phyloP scores from a whole-genome alignment of 306 rosid species.

The Casuarina glauca region DNA sequence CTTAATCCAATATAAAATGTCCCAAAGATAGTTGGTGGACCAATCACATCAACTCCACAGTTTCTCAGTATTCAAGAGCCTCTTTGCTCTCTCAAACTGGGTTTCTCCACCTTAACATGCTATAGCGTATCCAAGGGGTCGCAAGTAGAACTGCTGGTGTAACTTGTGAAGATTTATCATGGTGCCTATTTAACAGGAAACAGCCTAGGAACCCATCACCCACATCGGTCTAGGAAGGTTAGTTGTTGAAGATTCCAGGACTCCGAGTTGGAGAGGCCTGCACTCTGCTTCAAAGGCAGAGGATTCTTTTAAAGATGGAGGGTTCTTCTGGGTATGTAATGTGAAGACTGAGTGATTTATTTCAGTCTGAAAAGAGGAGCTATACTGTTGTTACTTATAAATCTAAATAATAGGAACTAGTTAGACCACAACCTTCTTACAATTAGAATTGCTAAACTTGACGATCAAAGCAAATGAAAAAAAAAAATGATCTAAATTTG shows the following conservation, averaged over 20 bases:
- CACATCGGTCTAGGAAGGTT: conserved; percentile 24
- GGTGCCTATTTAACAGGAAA: conserved; percentile 41
- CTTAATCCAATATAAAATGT: no score
- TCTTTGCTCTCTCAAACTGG: background rate
- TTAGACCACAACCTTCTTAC: no score
- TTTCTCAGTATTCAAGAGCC: no score
- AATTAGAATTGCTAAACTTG: no score
- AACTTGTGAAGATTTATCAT: conserved; percentile 30
- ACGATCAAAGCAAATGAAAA: no score
- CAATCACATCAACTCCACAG: no score
- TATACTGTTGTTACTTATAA: no score
- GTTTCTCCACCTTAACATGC: background rate
- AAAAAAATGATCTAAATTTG: no score
- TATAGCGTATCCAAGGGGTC: conserved; percentile 6
- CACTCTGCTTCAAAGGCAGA: conserved; percentile 33
- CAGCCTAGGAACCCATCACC: conserved; percentile 16
- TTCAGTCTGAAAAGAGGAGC: no score
- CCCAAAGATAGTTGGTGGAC: no score
- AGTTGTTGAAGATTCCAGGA: background rate
- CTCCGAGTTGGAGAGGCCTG: conserved; percentile 24
- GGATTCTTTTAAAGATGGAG: conserved; percentile 37
- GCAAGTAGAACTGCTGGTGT: conserved; percentile 9
- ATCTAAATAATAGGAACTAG: no score
- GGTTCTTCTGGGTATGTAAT: conserved; percentile 35
- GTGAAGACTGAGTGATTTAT: no score